Evolutionary conservation across 257 asterid genomes (phyloP), one percentile per base, ranked within the genome.

Genomic region (Euphrasia confusa): DNA sequence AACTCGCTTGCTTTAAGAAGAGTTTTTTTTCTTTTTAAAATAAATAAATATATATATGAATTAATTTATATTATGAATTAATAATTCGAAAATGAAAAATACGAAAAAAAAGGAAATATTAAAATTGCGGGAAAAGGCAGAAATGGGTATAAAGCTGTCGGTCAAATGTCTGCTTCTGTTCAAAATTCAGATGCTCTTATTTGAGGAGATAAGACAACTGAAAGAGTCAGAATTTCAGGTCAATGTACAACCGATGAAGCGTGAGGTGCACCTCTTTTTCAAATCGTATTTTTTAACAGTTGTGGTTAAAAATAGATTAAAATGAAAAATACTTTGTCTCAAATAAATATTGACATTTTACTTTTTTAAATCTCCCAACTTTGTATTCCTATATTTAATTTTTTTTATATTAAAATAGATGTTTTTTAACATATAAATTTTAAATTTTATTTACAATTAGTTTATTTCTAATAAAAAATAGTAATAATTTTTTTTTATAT

Each of bases 91-190:
- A 39, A 35, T 28, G 12, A 49, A 37, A 17, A 53, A 8, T 53
- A 24, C 12, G 14, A 52, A 52, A 52, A 52, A 17, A 0, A 5
- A 12, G 24, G 37, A 35, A 50, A 24, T 37, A 59, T 33, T 49
- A 13, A 5, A 13, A 32, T 7, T 30, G 11, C n/a, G 14, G 21
- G 35, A 48, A 67, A 67, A 18, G 55, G 17, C 48, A 27, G 39
- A 26, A n/a, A 1, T 11, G 63, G 63, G 56, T 55, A 27, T 42
- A 56, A 12, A 67, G 58, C 11, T 60, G 72, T 68, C 18, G 67
- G 72, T 68, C 72, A 68, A 68, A 68, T 60, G 72, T 60, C 61
- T 49, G 72, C 10, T 37, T 35, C 54, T 60, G 72, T 60, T 68
- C 72, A 54, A 69, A 42, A 15, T 14, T 50, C 56, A 50, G 56